These are phyloP conservation scores for Symbiodinium natans DNA, from an alignment of 73 alveolate species.

Conservation along the genomic window DNA sequence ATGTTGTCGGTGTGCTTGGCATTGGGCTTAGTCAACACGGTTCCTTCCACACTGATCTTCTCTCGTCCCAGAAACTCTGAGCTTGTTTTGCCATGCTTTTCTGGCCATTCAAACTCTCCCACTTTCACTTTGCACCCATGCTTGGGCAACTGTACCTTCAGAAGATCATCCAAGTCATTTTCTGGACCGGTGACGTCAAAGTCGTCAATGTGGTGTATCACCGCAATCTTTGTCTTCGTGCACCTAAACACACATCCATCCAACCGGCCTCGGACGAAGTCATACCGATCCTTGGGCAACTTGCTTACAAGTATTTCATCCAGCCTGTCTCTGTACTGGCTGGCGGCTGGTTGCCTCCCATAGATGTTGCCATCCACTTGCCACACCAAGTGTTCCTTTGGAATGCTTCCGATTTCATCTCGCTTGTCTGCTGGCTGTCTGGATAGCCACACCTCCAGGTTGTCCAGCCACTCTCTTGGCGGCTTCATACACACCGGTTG, in stretches of 20 bases:
- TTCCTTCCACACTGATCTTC: not conserved
- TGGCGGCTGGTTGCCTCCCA: constrained; percentile 42
- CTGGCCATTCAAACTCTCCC: constrained; percentile 20
- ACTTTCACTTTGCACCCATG: constrained; percentile 2
- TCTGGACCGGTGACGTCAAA: constrained; percentile 30
- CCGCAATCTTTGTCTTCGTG: not conserved
- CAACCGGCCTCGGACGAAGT: not conserved
- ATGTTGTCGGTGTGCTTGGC: not conserved
- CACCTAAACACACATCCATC: constrained; percentile 33
- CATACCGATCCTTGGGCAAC: not conserved
- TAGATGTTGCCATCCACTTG: constrained; percentile 31
- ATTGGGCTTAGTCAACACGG: not conserved
- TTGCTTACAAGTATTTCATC: not conserved
- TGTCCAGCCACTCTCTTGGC: constrained; percentile 13
- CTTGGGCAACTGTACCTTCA: not conserved
- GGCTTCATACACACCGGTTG: constrained; percentile 36
- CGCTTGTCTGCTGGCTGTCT: not conserved
- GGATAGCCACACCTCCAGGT: not conserved
- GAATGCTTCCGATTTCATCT: not conserved
- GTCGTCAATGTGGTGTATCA: constrained; percentile 21
- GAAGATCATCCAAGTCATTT: not conserved
- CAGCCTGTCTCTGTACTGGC: constrained; percentile 23
- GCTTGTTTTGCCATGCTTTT: not conserved
- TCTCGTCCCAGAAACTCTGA: not conserved
- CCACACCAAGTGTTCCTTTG: not conserved